Evolutionary conservation across 78 protist genomes (phyloP), one percentile per base, ranked within the genome.

Genomic region (Polysphondylium violaceum): DNA sequence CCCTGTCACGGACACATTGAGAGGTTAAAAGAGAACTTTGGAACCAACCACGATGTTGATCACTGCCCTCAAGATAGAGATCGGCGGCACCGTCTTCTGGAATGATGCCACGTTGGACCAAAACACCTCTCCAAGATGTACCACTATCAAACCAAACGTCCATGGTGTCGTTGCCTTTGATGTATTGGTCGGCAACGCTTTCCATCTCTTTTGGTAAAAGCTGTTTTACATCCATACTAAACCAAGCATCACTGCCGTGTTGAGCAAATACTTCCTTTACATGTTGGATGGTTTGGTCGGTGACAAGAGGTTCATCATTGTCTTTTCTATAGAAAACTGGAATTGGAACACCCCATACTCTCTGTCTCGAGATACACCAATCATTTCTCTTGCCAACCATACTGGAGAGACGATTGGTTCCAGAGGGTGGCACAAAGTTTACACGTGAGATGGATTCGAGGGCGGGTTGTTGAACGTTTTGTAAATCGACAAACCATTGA

Each of bases 31-130:
- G 78, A 2, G 95, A 78, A 12, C 96, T 88, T 86, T 97, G 99
- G 96, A 97, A 97, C 99, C 99, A 97, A 17, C 99, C 99, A 31
- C 99, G 95, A 73, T 97, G 99, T 96, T 97, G 98, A 72, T 96
- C 98, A 17, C 88, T 74, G 12, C 96, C 96, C 55, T 97, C 98
- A 2, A 97, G 68, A 35, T 93, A 94, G 65, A 97, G 44, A 64
- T 97, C 98, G 4, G 95, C 97, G 16, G 63, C 88, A 27, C 73
- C 71, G 7, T 68, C 75, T 14, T 44, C 64, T 1, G 60, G 43
- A 21, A 83, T 83, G 41, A 87, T 27, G 14, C 77, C 88, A 41
- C 78, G 61, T 23, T 56, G 74, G 1, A 43, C 78, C 12, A 73
- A 23, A 3, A 87, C 96, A 55, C 88, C 78, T 50, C 88, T 44